Conservation (phyloP, 192 early-diverging fungal genomes). For the Coemansia sp. region DNA sequence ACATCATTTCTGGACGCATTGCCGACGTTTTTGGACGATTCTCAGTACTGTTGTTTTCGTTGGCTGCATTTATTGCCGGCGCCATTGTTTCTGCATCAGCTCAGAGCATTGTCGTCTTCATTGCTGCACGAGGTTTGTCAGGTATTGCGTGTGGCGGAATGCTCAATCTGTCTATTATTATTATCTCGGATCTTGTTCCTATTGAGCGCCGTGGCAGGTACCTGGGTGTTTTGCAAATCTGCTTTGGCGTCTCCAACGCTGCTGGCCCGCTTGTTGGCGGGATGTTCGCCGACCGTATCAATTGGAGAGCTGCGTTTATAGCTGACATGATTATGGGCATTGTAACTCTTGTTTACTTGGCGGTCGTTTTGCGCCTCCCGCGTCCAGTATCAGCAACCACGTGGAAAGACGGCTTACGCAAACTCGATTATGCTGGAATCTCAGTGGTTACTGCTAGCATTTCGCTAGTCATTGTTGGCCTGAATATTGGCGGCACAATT, state of each 20-base stretch:
- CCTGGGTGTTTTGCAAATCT: constrained; percentile 60
- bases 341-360: constrained; percentile 55
- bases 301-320: constrained; percentile 71
- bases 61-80: constrained; percentile 46
- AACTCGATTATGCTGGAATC: constrained; percentile 67
- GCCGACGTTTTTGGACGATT: constrained; percentile 74
- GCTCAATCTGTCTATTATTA: constrained; percentile 67
- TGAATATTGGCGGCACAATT: constrained; percentile 73
- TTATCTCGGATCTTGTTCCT: constrained; percentile 74
- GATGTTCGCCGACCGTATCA: constrained; percentile 55
- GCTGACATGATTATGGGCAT: constrained; percentile 76
- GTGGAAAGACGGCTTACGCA: constrained; percentile 28
- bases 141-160: constrained; percentile 71
- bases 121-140: constrained; percentile 68
- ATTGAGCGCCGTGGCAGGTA: constrained; percentile 72
- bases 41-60: constrained; percentile 43
- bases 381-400: constrained; percentile 24
- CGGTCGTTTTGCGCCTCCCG: constrained; percentile 57
- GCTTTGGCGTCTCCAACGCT: constrained; percentile 59
- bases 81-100: constrained; percentile 44
- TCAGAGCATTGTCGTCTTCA: constrained; percentile 56
- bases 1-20: constrained; percentile 80
- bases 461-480: constrained; percentile 66
- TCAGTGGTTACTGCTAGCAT: constrained; percentile 58
- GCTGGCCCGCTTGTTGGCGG: constrained; percentile 63